Conservation (phyloP, 495 filamentous ascomycete genomes). For the Symbiotaphrina buchneri region DNA sequence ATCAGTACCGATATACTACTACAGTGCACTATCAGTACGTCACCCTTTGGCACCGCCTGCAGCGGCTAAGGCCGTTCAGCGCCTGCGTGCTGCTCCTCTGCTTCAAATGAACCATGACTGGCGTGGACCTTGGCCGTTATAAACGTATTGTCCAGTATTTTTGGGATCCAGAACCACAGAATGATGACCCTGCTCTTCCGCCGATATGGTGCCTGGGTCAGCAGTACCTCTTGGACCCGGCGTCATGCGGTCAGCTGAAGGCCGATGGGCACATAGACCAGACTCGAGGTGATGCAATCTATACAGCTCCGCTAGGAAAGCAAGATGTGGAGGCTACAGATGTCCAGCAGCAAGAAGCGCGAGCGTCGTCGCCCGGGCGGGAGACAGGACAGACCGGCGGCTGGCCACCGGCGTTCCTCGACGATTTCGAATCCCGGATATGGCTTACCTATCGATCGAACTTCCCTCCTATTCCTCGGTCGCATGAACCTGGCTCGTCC, state of each 20-base stretch:
- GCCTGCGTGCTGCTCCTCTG: neutral
- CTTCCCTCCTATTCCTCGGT: conserved; percentile 66
- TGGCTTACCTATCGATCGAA: conserved; percentile 95
- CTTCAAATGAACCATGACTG: conserved; percentile 22
- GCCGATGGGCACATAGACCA: no score
- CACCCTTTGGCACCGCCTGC: no score
- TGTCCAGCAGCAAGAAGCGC: neutral
- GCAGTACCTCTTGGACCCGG: conserved; percentile 25
- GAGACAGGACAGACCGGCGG: conserved; percentile 18
- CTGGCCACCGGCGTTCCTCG: conserved; percentile 74
- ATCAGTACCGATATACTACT: no score
- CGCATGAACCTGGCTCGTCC: conserved; percentile 39
- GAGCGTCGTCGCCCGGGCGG: conserved; percentile 12
- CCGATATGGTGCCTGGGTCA: conserved; percentile 80
- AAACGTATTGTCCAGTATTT: conserved; percentile 79
- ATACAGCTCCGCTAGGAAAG: neutral
- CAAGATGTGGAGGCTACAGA: neutral
- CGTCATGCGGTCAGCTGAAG: neutral
- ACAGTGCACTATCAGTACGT: no score
- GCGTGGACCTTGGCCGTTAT: conserved; percentile 37
- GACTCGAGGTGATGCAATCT: no score
- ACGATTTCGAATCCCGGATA: conserved; percentile 79
- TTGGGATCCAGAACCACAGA: conserved; percentile 84
- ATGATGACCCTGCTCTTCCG: conserved; percentile 42
- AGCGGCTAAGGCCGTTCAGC: neutral